Percentiles rank a stretch among this genome's conserved stretches.
Conservation (phyloP, 805 yeast genomes). For the Pichia membranifaciens region DNA sequence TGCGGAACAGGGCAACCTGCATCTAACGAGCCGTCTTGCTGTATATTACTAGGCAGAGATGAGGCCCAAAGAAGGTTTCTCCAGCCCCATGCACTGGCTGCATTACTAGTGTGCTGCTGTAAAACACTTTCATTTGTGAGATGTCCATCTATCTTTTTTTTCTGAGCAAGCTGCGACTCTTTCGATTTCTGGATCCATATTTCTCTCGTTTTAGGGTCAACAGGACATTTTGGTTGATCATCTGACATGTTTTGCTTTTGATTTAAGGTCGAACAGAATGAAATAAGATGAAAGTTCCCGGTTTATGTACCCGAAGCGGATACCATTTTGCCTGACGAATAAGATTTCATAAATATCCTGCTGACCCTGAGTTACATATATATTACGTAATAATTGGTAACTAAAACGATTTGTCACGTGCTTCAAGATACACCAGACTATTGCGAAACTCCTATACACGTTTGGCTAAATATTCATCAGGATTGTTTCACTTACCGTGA, state of each 20-base stretch:
- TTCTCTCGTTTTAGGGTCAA: constrained; percentile 55
- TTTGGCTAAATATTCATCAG: too few species aligned
- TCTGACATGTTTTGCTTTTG: constrained; percentile 15
- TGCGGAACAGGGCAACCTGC: constrained; percentile 12
- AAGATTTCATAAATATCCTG: not conserved
- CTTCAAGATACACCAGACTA: too few species aligned
- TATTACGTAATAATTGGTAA: too few species aligned
- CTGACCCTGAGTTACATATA: not conserved
- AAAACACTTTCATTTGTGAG: not conserved
- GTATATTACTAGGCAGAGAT: constrained; percentile 3
- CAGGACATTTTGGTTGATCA: constrained; percentile 51
- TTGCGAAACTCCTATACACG: too few species aligned
- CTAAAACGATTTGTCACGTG: too few species aligned
- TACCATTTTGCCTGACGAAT: not conserved
- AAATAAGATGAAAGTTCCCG: not conserved
- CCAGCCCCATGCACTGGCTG: constrained; percentile 12
- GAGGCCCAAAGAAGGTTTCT: constrained; percentile 21
- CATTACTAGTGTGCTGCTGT: not conserved
- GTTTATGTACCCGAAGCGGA: too few species aligned
- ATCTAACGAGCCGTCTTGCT: not conserved
- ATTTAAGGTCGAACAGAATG: too few species aligned
- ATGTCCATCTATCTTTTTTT: not conserved
- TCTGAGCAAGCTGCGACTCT: constrained; percentile 15
- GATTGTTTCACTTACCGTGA: too few species aligned
- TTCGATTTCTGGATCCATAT: constrained; percentile 45